Conservation (phyloP, 148 eudicot species). For the Persicaria maculosa region DNA sequence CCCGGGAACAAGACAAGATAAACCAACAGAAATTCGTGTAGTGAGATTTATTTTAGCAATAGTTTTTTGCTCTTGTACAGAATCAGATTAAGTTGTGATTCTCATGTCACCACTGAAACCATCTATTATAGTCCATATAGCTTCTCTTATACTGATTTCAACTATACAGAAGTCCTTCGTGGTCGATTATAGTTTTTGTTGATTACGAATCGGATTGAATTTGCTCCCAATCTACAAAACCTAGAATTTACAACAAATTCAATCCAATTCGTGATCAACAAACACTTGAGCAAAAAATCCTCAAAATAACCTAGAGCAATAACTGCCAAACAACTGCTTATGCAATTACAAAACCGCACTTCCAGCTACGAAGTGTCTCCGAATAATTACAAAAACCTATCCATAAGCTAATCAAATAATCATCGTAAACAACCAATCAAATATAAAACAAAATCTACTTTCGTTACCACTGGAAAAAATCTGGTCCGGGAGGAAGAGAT, state of each 20-base stretch:
- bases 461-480: constrained; percentile 26
- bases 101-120: no score
- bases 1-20: neutral
- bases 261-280: neutral
- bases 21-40: neutral
- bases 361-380: neutral
- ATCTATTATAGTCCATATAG: no score
- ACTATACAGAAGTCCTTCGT: no score
- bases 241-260: neutral
- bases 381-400: neutral
- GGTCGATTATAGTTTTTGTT: no score
- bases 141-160: no score
- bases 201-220: no score
- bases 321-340: neutral
- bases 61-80: neutral
- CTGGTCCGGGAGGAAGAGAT: constrained; percentile 17
- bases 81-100: no score
- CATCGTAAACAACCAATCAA: no score
- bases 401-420: neutral
- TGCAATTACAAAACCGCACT: neutral
- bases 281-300: neutral
- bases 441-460: no score
- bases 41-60: neutral
- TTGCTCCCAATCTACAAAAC: neutral
- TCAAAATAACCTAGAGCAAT: no score